Base-by-base conservation (phyloP, 164 flowering plant species). In the Magnolia changhungtana region DNA sequence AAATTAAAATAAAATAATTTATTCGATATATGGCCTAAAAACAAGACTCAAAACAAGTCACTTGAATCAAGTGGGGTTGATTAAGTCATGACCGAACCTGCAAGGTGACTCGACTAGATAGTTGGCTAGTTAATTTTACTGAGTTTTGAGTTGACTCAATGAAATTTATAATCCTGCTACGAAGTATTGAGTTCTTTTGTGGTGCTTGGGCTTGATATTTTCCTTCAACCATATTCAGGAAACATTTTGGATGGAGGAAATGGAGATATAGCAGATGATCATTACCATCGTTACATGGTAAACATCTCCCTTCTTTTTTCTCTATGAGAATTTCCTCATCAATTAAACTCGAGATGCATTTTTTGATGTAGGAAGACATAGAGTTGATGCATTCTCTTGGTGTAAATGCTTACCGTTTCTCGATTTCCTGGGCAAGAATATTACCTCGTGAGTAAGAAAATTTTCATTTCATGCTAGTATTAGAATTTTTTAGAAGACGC, bases 361-460 rank as follows among this genome's bases (percentile, higher is more conserved):
- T 64, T 16, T 11, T 29, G 50, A 14, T 9, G 31, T 52, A 71
- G 74, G 74, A 71, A 8, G 74, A 90, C 74, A 71, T 89, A 59
- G 87, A 85, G 52, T 81, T 92, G 27, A 89, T 92, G 94, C 74
- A 81, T 29, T 78, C 79, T 27, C 73, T 90, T 24, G 92, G 90
- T 59, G 85, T 86, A 68, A 88, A 87, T 24, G 79, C 87, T 77
- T 87, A 86, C 63, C 84, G 92, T 0, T 89, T 92, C 81, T 90
- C 96, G 0, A 88, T 90, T 23, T 90, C 94, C 50, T 92, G 94
- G 96, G 77, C 91, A 23, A 85, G 92, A 81, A 75, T 89, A 77
- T 77, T 89, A 73, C 90, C 94, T 0, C 78, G 91, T 87, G 75
- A 76, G 84, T 72, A 21, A 13, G 68, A 49, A 29, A 68, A 19